These are phyloP conservation scores for Colletotrichum sp. DNA, from an alignment of 2,329 filamentous ascomycete genomes.

Conservation along the genomic window DNA sequence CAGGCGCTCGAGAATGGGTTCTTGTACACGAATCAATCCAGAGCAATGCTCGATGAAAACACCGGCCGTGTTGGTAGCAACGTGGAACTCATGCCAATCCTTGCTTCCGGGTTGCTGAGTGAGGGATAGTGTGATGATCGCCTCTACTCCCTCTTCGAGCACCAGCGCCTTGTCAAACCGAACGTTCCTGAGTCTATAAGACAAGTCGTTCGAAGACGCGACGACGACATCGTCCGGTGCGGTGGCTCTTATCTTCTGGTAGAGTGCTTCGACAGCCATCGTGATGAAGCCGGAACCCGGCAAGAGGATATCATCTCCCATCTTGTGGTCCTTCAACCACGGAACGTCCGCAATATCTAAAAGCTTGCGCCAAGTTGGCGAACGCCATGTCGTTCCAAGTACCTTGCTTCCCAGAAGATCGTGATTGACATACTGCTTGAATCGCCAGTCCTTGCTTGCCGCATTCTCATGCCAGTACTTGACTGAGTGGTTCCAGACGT, in stretches of 20 bases:
- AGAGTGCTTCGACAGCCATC: constrained; percentile 11
- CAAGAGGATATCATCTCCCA: constrained; percentile 45
- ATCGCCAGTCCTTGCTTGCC: background rate
- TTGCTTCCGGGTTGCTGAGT: background rate
- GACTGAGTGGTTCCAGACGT: constrained; percentile 5
- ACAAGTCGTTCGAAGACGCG: background rate
- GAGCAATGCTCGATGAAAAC: background rate
- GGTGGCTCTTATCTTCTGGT: background rate
- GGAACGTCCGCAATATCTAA: constrained; percentile 25
- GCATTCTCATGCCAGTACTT: constrained; percentile 7
- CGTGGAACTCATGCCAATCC: constrained; percentile 1
- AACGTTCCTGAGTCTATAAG: background rate
- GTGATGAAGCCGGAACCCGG: constrained; percentile 22
- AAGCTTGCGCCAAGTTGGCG: background rate
- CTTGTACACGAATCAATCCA: background rate
- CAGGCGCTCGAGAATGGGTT: background rate
- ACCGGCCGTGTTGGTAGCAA: background rate
- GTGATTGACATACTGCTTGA: background rate
- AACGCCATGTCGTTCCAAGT: background rate
- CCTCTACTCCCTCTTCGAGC: background rate
- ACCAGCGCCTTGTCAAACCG: background rate
- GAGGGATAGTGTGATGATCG: background rate
- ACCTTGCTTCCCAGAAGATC: constrained; percentile 14
- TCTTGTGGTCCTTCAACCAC: constrained; percentile 45
- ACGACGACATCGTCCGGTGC: background rate